Base-by-base conservation (phyloP, 2,329 filamentous ascomycete species). In the Ophiostoma sp. region DNA sequence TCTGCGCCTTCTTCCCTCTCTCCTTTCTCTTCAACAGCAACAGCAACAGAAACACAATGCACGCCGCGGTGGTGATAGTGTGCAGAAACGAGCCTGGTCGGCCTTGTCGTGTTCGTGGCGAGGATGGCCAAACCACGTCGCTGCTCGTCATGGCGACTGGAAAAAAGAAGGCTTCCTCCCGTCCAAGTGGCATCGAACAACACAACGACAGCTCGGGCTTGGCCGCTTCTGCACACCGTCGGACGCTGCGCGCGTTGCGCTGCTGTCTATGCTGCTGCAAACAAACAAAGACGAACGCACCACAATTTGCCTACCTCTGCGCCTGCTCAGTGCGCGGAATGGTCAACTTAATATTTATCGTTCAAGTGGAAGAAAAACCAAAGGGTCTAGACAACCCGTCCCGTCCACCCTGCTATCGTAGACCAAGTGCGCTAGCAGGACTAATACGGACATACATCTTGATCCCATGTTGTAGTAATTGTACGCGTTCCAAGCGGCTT, bases 321-420 rank as follows among this genome's bases (percentile, higher is more conserved):
- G 83, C 81, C 81, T 78, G 79, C 74, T 81, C 81, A 78, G 80
- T 87, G 82, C 83, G 81, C 83, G 80, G 77, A 81, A 78, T 80
- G 83, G 84, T 86, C 80, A 85, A 84, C 81, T 84, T 84, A 75
- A 76, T 77, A 78, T 78, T 80, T 81, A 80, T 86, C 84, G 83
- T 83, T 84, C 66, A 78, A 74, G 84, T 87, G 85, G 85, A 83
- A 87, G 83, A 87, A 81, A 74, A 82, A 86, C 75, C 79, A 78
- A 77, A 82, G 77, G 85, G 85, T 84, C 85, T 87, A 87, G 85
- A 87, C 85, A 87, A 84, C 85, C 85, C 76, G 84, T 85, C 84
- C 82, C 79, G 82, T 87, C 85, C 85, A 87, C 85, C 85, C 85
- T 85, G 84, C 79, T 83, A 80, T 79, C 81, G 84, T 82, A 79